Percentiles rank a stretch among this genome's conserved stretches.
phyloP scores from a whole-genome alignment of 805 yeast genomes.

The Naumovozyma dairenensis region DNA sequence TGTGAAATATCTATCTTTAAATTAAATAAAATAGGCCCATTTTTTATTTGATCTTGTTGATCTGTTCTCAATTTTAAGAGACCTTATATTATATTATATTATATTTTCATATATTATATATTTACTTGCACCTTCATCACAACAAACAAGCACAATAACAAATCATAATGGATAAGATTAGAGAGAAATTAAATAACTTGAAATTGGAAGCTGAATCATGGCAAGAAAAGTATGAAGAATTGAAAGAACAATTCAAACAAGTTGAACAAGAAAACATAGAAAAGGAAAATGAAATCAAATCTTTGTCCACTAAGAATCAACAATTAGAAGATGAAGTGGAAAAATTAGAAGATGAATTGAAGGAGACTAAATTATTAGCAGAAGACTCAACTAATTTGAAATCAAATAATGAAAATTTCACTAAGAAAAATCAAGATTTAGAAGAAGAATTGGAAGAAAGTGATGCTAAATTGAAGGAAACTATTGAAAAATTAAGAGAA shows the following conservation, averaged over 20 bases:
- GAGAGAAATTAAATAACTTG: constrained; percentile 73
- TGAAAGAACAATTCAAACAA: constrained; percentile 67
- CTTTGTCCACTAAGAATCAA: constrained; percentile 86
- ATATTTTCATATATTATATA: too few relatives aligned
- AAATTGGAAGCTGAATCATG: constrained; percentile 93
- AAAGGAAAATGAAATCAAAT: constrained; percentile 90
- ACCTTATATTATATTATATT: too few relatives aligned
- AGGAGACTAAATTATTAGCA: constrained; percentile 59
- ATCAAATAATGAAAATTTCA: constrained; percentile 79
- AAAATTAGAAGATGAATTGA: constrained; percentile 31
- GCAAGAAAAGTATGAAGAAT: constrained; percentile 93
- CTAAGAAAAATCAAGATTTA: constrained; percentile 82
- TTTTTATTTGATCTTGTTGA: too few relatives aligned
- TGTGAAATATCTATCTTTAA: too few relatives aligned
- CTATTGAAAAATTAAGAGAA: constrained; percentile 88
- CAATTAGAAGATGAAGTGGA: constrained; percentile 78
- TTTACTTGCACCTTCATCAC: not conserved
- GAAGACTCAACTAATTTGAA: constrained; percentile 86
- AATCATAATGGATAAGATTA: constrained; percentile 50
- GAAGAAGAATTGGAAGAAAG: constrained; percentile 78
- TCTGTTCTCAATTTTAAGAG: too few relatives aligned
- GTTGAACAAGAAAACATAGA: constrained; percentile 87
- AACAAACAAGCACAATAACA: not conserved
- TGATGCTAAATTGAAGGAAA: constrained; percentile 83
- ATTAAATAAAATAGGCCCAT: too few relatives aligned